phyloP scores from a whole-genome alignment of 2,329 filamentous ascomycete genomes.

The Ophiostoma perfectum region DNA sequence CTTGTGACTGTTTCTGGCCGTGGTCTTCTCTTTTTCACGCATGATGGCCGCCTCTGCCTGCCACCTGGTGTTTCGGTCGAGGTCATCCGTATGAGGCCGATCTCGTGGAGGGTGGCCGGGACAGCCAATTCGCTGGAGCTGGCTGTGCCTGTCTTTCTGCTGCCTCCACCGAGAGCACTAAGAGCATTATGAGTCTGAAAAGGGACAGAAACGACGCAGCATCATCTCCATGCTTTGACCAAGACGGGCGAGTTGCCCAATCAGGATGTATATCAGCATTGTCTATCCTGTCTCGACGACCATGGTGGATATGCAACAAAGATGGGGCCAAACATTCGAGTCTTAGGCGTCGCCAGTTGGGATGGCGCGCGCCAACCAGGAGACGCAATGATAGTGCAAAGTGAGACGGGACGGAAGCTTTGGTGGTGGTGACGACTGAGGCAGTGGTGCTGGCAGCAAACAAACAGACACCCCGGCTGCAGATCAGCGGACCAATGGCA shows the following conservation, averaged over 20 bases:
- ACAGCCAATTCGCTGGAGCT: conserved; percentile 17
- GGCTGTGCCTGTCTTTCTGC: not conserved
- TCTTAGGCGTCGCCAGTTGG: conserved; percentile 19
- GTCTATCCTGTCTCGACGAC: not conserved
- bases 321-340: not conserved
- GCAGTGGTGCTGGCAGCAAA: not conserved
- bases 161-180: conserved; percentile 3
- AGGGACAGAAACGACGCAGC: not conserved
- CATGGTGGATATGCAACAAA: not conserved
- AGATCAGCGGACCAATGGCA: conserved; percentile 28
- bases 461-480: conserved; percentile 13
- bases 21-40: not conserved
- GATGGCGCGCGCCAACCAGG: conserved; percentile 39
- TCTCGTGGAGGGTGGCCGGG: conserved; percentile 19
- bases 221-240: not conserved
- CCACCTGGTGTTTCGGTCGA: conserved; percentile 10
- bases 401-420: conserved; percentile 13
- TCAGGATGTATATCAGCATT: conserved; percentile 27
- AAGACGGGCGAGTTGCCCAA: conserved; percentile 31
- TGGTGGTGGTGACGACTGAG: conserved; percentile 7
- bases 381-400: conserved; percentile 11
- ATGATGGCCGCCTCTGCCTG: not conserved
- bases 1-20: not conserved
- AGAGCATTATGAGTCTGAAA: not conserved
- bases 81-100: not conserved